Base-by-base conservation (phyloP, 2,329 filamentous ascomycete genomes). In the Fusarium sp. region DNA sequence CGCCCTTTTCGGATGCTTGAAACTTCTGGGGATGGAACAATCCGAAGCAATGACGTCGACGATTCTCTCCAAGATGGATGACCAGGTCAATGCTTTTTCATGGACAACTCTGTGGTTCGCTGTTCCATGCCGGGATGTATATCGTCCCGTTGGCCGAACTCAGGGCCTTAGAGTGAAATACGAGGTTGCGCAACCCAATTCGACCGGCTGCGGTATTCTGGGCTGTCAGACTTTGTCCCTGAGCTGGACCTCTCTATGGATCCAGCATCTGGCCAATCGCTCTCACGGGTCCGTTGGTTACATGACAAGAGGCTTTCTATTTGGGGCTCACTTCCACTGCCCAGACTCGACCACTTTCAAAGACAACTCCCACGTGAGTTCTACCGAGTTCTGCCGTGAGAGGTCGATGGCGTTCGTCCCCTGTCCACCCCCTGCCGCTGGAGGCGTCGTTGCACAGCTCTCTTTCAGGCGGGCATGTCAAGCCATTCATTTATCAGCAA, bases 351-450 rank as follows among this genome's bases (percentile, higher is more conserved):
- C 16, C 20, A 33, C 36, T 42, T 36, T 36, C 42, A 40, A 57
- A 59, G 56, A 51, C n/a, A 11, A 11, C 18, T 68, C 44, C 71
- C 72, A 73, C 68, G 68, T 66, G 71, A 69, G 61, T 62, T 42
- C 59, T 64, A 67, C 71, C 53, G 51, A 53, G 33, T 56, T 44
- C 64, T 71, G 72, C 58, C 18, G 72, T 73, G 72, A 34, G 63
- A 70, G 65, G 63, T 62, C 58, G 70, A 74, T 74, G 72, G 72
- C 68, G 72, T 74, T 61, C 58, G 31, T 62, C 58, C 58, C 61
- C 67, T 68, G 60, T 16, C 40, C 27, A 42, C 49, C 62, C 59
- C 59, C 58, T 68, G 58, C 53, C 56, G 59, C 57, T 29, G 54
- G 67, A 70, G 36, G 58, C 54, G 60, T 40, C 13, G 71, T 71